These are phyloP conservation scores for Blastocystis sp. DNA, from an alignment of 352 stramenopile species.

Conservation along the genomic window DNA sequence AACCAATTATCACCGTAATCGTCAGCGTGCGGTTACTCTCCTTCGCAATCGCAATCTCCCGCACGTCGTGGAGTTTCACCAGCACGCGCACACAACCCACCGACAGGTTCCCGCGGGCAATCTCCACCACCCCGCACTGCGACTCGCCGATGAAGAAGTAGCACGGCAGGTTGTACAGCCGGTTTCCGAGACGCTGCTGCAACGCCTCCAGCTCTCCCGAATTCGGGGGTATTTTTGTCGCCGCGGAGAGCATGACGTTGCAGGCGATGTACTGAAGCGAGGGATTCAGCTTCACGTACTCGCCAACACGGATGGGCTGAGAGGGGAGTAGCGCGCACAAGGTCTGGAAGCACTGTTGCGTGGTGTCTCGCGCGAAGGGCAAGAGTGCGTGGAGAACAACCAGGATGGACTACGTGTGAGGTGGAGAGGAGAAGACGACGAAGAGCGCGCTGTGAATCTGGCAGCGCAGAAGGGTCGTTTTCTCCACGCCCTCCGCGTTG, in stretches of 20 bases:
- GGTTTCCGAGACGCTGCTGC: slow-evolving; percentile 27
- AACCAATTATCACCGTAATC: neutral
- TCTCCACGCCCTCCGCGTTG: neutral
- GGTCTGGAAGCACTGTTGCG: neutral
- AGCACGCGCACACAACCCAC: slow-evolving; percentile 33
- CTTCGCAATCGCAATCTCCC: slow-evolving; percentile 3
- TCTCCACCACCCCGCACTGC: slow-evolving; percentile 56
- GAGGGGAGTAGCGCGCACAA: neutral
- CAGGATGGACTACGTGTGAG: neutral
- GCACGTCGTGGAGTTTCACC: slow-evolving; percentile 11
- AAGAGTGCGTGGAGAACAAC: neutral
- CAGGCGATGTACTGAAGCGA: slow-evolving; percentile 49
- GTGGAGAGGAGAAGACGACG: neutral
- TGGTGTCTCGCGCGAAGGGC: neutral
- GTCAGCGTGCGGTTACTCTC: neutral
- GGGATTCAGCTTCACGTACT: slow-evolving; percentile 11
- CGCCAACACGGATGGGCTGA: neutral
- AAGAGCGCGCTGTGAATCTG: slow-evolving; percentile 6
- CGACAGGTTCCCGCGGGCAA: slow-evolving; percentile 29
- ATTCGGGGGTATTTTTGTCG: neutral
- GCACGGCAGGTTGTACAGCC: slow-evolving; percentile 18
- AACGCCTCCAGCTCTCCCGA: neutral
- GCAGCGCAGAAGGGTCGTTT: neutral
- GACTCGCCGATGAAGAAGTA: slow-evolving; percentile 45
- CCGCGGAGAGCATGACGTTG: slow-evolving; percentile 31